phyloP scores from a whole-genome alignment of 768 basidiomycete genomes.

The Hericium rajendrae region DNA sequence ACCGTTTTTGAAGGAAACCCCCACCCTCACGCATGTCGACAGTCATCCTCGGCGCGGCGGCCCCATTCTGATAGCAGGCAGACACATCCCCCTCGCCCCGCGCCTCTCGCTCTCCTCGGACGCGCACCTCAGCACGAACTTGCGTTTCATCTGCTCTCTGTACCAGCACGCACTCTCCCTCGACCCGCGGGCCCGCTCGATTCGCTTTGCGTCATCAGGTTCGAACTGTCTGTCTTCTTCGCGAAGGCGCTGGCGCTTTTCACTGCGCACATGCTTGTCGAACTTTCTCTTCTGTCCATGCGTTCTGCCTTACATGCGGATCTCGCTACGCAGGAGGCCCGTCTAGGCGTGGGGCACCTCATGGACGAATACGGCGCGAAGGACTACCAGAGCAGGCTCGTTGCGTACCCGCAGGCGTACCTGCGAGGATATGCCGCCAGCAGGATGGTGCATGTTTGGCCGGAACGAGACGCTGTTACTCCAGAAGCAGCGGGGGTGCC shows the following conservation, averaged over 20 bases:
- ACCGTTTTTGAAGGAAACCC: constrained; percentile 40
- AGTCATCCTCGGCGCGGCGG: constrained; percentile 31
- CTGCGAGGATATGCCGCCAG: constrained; percentile 33
- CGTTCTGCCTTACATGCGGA: constrained; percentile 27
- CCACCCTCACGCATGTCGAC: constrained; percentile 32
- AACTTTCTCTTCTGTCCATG: constrained; percentile 31
- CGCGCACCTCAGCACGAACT: constrained; percentile 34
- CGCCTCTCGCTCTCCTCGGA: background rate
- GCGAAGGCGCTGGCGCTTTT: constrained; percentile 44
- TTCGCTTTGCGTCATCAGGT: background rate
- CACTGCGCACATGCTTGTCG: constrained; percentile 33
- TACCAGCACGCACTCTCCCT: constrained; percentile 36
- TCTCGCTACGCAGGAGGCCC: constrained; percentile 32
- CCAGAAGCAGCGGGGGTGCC: constrained; percentile 33
- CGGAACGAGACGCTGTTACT: constrained; percentile 26
- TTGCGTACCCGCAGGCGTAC: constrained; percentile 15
- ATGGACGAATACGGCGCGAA: constrained; percentile 18
- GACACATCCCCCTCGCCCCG: constrained; percentile 16
- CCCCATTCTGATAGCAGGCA: constrained; percentile 33
- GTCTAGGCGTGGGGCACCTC: constrained; percentile 27
- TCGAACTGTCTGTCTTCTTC: constrained; percentile 40
- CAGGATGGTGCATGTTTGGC: constrained; percentile 36
- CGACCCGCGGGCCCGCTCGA: too few relatives aligned
- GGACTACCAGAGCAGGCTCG: constrained; percentile 23
- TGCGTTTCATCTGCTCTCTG: constrained; percentile 36